phyloP scores from a whole-genome alignment of 2,329 filamentous ascomycete genomes.

The Cylindrodendrum hubeiense region DNA sequence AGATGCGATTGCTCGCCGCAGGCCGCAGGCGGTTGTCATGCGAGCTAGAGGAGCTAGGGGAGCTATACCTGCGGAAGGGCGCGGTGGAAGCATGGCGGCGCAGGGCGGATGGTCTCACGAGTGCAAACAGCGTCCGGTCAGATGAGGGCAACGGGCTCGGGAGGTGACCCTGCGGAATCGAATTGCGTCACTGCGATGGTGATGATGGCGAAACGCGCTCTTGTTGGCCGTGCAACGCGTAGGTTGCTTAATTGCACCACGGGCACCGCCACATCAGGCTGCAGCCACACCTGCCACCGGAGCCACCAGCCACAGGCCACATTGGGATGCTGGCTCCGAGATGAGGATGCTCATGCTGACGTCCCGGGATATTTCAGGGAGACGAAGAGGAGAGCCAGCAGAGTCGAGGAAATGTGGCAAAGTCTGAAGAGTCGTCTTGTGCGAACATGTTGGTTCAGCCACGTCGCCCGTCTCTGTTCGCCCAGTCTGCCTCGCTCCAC shows the following conservation, averaged over 20 bases:
- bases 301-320: neutral
- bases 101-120: neutral
- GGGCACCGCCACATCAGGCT: conserved; percentile 21
- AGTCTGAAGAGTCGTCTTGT: neutral
- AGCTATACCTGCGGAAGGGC: conserved; percentile 15
- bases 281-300: conserved; percentile 8
- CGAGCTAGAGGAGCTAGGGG: neutral
- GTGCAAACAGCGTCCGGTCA: neutral
- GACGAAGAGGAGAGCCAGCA: neutral
- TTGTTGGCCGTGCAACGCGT: conserved; percentile 26
- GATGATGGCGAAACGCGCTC: conserved; percentile 22
- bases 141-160: neutral
- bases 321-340: neutral
- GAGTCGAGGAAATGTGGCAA: neutral
- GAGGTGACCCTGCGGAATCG: conserved; percentile 11
- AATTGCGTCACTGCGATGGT: conserved; percentile 19
- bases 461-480: neutral
- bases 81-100: conserved; percentile 12
- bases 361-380: neutral
- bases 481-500: neutral
- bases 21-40: neutral
- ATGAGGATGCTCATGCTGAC: neutral
- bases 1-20: conserved; percentile 2
- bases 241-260: conserved; percentile 24
- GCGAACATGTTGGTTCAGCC: neutral